Evolutionary conservation across 78 protist genomes (phyloP), one percentile per base, ranked within the genome.

Genomic region (Ministeria vibrans): DNA sequence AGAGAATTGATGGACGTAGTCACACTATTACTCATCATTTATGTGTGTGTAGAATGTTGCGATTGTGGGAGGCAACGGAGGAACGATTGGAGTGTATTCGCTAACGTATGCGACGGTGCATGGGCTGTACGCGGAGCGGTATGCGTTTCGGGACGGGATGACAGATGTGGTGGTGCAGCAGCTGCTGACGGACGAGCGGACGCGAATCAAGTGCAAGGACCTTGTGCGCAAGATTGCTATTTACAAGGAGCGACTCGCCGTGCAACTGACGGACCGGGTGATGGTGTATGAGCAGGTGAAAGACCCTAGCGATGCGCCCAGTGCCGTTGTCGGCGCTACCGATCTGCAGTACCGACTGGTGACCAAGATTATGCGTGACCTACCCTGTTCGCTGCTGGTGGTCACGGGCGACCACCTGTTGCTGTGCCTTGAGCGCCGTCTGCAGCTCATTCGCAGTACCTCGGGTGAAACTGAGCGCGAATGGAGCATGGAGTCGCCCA

Each of bases 141-240:
- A 93, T 59, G 93, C 93, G 34, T 79, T 77, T 45, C 83, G 96
- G 20, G 91, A 87, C 34, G 0, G 25, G 77, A 85, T 92, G 92
- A 90, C 93, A 5, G 88, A 86, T 41, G 93, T 92, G 36, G 43
- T 87, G 38, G 49, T 92, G 38, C 96, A 90, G 80, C 63, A 87
- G 44, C 86, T 91, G 27, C 22, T 51, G 11, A 82, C 85, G 43
- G 89, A 86, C 27, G 28, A 83, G 76, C 55, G 73, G 74, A 34
- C 82, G 34, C 61, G 78, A 39, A 76, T 91, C 79, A 9, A 46
- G 36, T 83, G 86, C 83, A 36, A 69, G 1, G 92, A 85, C 27
- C 84, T 88, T 64, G 92, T 91, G 64, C n/a, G 66, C 49, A 88
- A 86, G 69, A 79, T 91, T 4, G 92, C 95, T 11, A 27, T 89